Conservation (phyloP, 768 basidiomycete genomes). For the Pleurotus citrinopileatus region DNA sequence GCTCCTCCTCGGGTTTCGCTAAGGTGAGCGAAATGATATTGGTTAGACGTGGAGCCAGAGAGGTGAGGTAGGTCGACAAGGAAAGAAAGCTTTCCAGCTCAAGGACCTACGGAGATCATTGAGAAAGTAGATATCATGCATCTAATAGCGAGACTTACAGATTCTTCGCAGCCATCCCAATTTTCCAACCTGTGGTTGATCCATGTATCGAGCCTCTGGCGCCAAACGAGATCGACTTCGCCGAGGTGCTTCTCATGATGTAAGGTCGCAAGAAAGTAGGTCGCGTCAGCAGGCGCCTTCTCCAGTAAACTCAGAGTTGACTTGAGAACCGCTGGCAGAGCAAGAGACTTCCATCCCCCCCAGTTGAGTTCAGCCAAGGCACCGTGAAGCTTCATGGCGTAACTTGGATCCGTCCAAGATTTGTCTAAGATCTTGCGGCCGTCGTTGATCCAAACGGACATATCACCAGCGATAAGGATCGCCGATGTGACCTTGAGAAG, state of each 20-base stretch:
- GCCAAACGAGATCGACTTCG: conserved; percentile 61
- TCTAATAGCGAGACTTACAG: conserved; percentile 29
- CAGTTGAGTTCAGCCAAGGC: conserved; percentile 63
- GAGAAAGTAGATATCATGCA: conserved; percentile 4
- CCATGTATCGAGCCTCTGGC: conserved; percentile 50
- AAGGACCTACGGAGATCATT: conserved; percentile 31
- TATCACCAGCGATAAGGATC: conserved; percentile 39
- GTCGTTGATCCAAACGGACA: conserved; percentile 47
- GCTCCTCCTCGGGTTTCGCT: conserved; percentile 21
- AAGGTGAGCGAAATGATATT: conserved; percentile 43
- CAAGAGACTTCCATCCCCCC: conserved; percentile 77
- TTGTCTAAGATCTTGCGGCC: conserved; percentile 57
- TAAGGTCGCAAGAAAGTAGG: conserved; percentile 52
- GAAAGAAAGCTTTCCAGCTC: conserved; percentile 55
- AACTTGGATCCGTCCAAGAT: conserved; percentile 37
- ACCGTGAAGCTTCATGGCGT: conserved; percentile 56
- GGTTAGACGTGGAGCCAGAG: conserved; percentile 39
- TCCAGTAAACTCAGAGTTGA: conserved; percentile 45
- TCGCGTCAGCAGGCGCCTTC: conserved; percentile 34
- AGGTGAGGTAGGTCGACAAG: conserved; percentile 46
- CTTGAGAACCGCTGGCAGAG: conserved; percentile 55
- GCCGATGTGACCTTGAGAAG: conserved; percentile 39
- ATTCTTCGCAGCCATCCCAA: conserved; percentile 39
- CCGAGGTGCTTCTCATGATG: conserved; percentile 45
- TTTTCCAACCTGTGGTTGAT: conserved; percentile 36